Evolutionary conservation across 148 eudicot genomes (phyloP).

Genomic region (Tetragonia tetragonoides): DNA sequence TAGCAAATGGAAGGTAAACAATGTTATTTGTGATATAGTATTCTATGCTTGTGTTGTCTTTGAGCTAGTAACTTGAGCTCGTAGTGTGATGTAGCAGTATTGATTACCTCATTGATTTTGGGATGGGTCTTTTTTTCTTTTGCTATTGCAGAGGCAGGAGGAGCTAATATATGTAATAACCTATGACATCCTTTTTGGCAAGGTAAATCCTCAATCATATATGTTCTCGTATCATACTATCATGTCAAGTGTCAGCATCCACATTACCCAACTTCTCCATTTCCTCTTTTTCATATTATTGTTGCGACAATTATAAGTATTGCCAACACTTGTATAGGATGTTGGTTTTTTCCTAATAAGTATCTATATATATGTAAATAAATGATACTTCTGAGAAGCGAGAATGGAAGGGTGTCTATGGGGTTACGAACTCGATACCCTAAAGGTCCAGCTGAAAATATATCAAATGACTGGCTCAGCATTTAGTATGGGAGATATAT

Average conservation of each 20-base stretch:
- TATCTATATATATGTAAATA: too few relatives aligned
- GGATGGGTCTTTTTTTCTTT: background rate
- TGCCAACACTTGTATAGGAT: background rate
- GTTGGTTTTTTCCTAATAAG: too few relatives aligned
- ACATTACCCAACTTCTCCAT: background rate
- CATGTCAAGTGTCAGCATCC: background rate
- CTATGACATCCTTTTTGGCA: slow-evolving; percentile 90
- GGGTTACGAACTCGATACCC: background rate
- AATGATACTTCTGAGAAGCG: background rate
- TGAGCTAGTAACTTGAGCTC: background rate
- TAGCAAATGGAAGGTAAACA: slow-evolving; percentile 88
- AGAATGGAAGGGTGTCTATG: background rate
- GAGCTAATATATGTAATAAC: slow-evolving; percentile 68
- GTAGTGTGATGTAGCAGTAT: background rate
- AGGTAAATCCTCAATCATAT: slow-evolving; percentile 46
- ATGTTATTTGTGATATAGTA: background rate
- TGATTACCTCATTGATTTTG: background rate
- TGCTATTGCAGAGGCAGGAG: slow-evolving; percentile 62
- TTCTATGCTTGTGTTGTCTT: background rate
- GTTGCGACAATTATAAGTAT: background rate
- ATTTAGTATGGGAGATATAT: background rate
- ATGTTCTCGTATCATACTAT: slow-evolving; percentile 9
- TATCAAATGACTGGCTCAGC: background rate
- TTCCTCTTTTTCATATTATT: background rate
- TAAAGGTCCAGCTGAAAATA: background rate